Base-by-base conservation (phyloP, 169 alveolate species). In the Eimeria nieschulzi region DNA sequence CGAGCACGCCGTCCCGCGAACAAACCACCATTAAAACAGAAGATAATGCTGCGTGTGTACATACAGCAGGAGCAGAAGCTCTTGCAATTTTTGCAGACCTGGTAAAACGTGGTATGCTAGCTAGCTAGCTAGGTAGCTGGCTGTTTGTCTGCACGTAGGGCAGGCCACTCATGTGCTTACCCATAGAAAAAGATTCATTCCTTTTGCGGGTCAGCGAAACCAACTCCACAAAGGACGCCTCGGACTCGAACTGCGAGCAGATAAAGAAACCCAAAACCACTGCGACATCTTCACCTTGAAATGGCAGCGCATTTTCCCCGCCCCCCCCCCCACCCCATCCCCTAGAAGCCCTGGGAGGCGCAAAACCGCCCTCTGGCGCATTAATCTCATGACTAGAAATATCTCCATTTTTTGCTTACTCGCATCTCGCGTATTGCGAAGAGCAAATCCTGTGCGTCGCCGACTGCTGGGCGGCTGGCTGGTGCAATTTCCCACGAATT, bases 371-470 rank as follows among this genome's bases (percentile, higher is more conserved):
- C n/a, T n/a, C n/a, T n/a, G n/a, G n/a, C n/a, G n/a, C n/a, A n/a
- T n/a, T n/a, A n/a, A n/a, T n/a, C n/a, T n/a, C n/a, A n/a, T n/a
- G n/a, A n/a, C n/a, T n/a, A n/a, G n/a, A n/a, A n/a, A n/a, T n/a
- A n/a, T n/a, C n/a, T 56, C 13, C 13, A 56, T 56, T 56, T 56
- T 56, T n/a, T 9, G 19, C 84, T 51, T 19, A 55, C 84, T 33
- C 53, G 59, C 5, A 75, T 39, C 84, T 46, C 68, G 9, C 84
- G 13, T 46, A 53, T 66, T 15, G 63, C 84, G 46, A 75, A 75
- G 23, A 75, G 84, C 9, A 75, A 19, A 6, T 75, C 84, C 46
- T 75, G 84, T 12, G 84, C 84, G 12, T 75, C 66, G 21, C 84
- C 84, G 12, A 75, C 84, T 19, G 84, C 53, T 9, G 84, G 56